Conservation (phyloP, 2,329 filamentous ascomycete species). For the Aspergillus brunneoviolaceus region DNA sequence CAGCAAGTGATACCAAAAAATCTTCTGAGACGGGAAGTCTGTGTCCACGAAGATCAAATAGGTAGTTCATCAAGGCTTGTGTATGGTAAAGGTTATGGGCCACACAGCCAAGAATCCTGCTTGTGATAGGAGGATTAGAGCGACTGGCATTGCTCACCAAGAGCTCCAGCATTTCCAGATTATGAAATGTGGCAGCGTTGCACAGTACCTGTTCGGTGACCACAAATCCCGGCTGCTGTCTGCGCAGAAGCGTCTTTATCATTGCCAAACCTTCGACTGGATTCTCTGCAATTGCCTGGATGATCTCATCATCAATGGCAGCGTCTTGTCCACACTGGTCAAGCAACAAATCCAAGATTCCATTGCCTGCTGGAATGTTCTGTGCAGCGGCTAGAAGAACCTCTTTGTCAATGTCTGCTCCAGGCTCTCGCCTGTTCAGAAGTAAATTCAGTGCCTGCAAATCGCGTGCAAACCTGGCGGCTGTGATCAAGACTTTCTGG, state of each 20-base stretch:
- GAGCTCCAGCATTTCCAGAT: not conserved
- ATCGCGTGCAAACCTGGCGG: not conserved
- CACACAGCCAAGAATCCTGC: not conserved
- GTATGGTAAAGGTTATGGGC: not conserved
- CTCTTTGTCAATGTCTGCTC: not conserved
- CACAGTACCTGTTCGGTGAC: not conserved
- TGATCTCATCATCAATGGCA: not conserved
- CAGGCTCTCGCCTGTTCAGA: not conserved
- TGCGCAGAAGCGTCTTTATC: not conserved
- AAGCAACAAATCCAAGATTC: not conserved
- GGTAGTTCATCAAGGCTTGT: not conserved
- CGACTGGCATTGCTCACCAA: not conserved
- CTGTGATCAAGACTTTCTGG: not conserved
- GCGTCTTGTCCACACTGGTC: not conserved
- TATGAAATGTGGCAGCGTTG: not conserved
- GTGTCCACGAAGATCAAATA: not conserved
- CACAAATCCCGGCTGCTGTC: not conserved
- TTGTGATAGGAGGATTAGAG: not conserved
- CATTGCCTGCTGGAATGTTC: not conserved
- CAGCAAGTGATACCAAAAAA: not conserved
- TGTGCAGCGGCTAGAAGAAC: not conserved
- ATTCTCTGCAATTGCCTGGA: not conserved
- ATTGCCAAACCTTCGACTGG: not conserved
- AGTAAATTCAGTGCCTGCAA: not conserved
- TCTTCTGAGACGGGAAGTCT: not conserved